Conservation (phyloP, 1,284 basidiomycete species). For the Prillingera fragicola region DNA sequence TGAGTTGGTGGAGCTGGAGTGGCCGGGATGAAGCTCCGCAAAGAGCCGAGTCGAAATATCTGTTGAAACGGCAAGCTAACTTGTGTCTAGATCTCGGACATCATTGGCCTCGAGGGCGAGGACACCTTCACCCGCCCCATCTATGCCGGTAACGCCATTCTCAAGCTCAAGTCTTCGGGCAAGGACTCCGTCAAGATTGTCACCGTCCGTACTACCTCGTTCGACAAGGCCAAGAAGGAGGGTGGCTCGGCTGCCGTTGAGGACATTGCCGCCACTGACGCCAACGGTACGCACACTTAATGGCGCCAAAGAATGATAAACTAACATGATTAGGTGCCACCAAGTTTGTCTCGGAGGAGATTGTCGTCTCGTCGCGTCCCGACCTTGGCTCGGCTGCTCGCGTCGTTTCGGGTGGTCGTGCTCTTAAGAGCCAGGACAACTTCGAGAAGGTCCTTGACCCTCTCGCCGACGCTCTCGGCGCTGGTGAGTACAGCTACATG, state of each 20-base stretch:
- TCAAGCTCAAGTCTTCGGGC: slow-evolving; percentile 75
- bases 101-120: slow-evolving; percentile 75
- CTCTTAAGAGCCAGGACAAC: slow-evolving; percentile 89
- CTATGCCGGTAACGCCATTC: slow-evolving; percentile 96
- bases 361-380: slow-evolving; percentile 88
- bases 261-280: slow-evolving; percentile 63
- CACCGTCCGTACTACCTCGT: slow-evolving; percentile 93
- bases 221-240: slow-evolving; percentile 61
- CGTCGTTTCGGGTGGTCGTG: slow-evolving; percentile 92
- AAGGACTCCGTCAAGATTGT: slow-evolving; percentile 76
- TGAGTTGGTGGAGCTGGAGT: slow-evolving; percentile 13
- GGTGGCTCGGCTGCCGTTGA: slow-evolving; percentile 57
- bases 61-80: background rate
- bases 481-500: slow-evolving; percentile 46
- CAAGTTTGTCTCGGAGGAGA: slow-evolving; percentile 72
- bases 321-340: slow-evolving; percentile 51
- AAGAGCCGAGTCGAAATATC: background rate
- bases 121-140: slow-evolving; percentile 87
- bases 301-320: background rate
- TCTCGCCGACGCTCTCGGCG: slow-evolving; percentile 85
- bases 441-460: slow-evolving; percentile 86
- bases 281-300: slow-evolving; percentile 51
- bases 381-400: slow-evolving; percentile 82
- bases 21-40: no score
- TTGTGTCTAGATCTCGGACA: slow-evolving; percentile 65